phyloP scores from a whole-genome alignment of 495 filamentous ascomycete genomes.

The Glonium stellatum region DNA sequence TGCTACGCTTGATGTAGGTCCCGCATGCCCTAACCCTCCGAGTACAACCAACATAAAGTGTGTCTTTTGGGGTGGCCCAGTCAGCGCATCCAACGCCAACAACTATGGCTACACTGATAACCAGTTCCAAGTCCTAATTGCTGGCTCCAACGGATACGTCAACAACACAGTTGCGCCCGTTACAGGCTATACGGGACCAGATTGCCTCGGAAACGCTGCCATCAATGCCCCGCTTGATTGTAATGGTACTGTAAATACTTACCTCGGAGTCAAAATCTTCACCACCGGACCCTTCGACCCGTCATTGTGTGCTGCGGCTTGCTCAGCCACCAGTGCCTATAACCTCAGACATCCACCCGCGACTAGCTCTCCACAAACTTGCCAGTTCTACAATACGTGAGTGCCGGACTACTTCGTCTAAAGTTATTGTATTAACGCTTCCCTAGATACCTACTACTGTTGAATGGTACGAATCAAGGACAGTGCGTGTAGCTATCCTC shows the following conservation, averaged over 20 bases:
- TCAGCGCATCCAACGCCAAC: slow-evolving; percentile 3
- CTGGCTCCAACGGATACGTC: slow-evolving; percentile 13
- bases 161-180: not conserved
- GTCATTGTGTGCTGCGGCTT: not conserved
- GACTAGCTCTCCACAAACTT: not conserved
- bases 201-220: not conserved
- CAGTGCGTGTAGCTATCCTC: not conserved
- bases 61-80: slow-evolving; percentile 8
- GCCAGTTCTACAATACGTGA: not conserved
- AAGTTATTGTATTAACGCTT: too few species aligned
- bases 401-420: too few species aligned
- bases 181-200: not conserved
- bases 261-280: not conserved
- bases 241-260: not conserved
- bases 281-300: not conserved
- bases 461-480: not conserved
- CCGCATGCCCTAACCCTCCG: slow-evolving; percentile 4
- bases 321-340: not conserved
- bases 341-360: not conserved
- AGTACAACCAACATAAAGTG: slow-evolving; percentile 12
- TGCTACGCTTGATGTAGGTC: not conserved
- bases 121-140: slow-evolving; percentile 8
- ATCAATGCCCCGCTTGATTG: not conserved
- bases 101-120: slow-evolving; percentile 8
- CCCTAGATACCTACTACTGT: not conserved